Conservation (phyloP, 108 stramenopile species). For the Nitzschia sp. region DNA sequence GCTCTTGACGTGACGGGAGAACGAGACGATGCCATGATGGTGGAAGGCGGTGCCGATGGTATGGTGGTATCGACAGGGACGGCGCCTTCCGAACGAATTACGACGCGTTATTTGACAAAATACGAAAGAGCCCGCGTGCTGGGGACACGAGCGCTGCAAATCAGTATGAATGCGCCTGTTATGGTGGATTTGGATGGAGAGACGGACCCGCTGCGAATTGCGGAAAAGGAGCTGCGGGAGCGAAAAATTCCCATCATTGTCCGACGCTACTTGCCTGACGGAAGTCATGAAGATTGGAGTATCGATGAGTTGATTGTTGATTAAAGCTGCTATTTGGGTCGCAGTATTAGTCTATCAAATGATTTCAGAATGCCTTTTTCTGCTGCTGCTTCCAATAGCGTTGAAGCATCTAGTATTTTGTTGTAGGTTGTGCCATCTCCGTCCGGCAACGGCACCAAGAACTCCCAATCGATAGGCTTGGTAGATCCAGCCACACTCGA, state of each 20-base stretch:
- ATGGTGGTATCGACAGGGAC: conserved; percentile 45
- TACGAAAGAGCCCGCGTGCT: conserved; percentile 98
- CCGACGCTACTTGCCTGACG: conserved; percentile 96
- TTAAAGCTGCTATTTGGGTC: conserved; percentile 32
- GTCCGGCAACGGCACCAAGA: conserved; percentile 20
- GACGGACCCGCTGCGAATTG: conserved; percentile 98
- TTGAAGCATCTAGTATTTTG: conserved; percentile 20
- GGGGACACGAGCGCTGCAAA: conserved; percentile 98
- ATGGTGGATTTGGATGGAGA: conserved; percentile 98
- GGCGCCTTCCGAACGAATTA: conserved; percentile 68
- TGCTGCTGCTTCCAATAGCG: conserved; percentile 39
- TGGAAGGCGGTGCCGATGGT: conserved; percentile 46
- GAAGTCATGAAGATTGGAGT: conserved; percentile 97
- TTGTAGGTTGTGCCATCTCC: conserved; percentile 2
- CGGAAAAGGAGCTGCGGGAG: conserved; percentile 97
- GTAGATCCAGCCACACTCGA: conserved; percentile 1
- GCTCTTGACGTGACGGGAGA: conserved; percentile 77
- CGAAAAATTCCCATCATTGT: conserved; percentile 99
- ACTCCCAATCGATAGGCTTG: conserved; percentile 19
- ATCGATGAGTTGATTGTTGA: conserved; percentile 96
- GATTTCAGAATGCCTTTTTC: conserved; percentile 33
- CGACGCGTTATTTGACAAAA: conserved; percentile 97
- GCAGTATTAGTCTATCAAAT: conserved; percentile 50
- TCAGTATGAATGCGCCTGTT: conserved; percentile 98
- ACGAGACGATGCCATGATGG: conserved; percentile 52